Conservation (phyloP, 306 rosid species). For the Adenanthera pavonina region DNA sequence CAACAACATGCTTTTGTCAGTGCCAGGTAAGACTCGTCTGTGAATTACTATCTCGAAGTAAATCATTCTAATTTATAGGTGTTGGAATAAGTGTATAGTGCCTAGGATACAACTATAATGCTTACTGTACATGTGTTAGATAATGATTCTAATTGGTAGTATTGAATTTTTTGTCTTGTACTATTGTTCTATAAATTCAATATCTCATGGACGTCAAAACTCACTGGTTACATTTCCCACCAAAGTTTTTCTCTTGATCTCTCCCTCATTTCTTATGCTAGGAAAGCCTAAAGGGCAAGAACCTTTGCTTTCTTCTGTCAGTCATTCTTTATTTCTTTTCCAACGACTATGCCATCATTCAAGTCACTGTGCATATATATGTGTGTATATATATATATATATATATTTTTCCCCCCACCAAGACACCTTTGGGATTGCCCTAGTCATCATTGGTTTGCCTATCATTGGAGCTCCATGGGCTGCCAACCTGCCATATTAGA, state of each 20-base stretch:
- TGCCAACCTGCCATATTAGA: too few species aligned
- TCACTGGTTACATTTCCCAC: background rate
- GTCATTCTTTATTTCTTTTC: too few species aligned
- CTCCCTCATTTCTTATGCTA: background rate
- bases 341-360: too few species aligned
- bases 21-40: slow-evolving; percentile 65
- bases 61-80: background rate
- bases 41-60: background rate
- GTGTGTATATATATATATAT: too few species aligned
- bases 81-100: background rate
- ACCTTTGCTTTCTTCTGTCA: background rate
- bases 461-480: too few species aligned
- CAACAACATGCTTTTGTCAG: slow-evolving; percentile 80
- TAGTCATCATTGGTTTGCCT: too few species aligned
- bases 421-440: too few species aligned
- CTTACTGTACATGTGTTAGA: background rate
- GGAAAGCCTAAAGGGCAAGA: background rate
- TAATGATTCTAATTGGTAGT: background rate
- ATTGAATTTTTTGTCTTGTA: background rate
- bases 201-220: background rate
- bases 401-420: too few species aligned
- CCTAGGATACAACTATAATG: background rate
- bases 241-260: background rate
- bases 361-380: too few species aligned
- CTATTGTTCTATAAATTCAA: background rate